These are phyloP conservation scores for Sequoia sempervirens DNA, from an alignment of 75 land plant genomes.

Conservation along the genomic window DNA sequence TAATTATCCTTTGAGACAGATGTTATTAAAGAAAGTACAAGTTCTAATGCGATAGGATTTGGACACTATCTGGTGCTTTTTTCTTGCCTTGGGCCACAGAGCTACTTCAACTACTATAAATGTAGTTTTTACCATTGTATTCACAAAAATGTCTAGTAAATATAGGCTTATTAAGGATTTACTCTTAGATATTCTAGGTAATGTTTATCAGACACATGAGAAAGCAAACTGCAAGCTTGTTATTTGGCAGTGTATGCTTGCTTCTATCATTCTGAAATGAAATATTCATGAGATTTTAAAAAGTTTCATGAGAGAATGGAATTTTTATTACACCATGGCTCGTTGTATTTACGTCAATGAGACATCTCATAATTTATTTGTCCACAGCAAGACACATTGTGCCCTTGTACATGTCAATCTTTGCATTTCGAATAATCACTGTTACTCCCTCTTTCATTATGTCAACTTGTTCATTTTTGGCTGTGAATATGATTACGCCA, in stretches of 20 bases:
- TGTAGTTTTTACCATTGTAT: not conserved
- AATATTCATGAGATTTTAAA: not conserved
- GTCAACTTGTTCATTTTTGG: slow-evolving; percentile 69
- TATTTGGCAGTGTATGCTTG: not conserved
- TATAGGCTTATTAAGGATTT: not conserved
- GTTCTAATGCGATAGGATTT: not conserved
- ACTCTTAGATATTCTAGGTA: not conserved
- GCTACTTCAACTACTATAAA: not conserved
- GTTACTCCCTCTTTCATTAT: no score
- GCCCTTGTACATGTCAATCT: no score
- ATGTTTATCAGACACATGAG: not conserved
- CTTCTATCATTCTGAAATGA: not conserved
- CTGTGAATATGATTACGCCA: slow-evolving; percentile 62
- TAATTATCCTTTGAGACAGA: not conserved
- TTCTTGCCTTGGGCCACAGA: not conserved
- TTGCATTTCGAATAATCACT: no score
- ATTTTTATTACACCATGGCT: not conserved
- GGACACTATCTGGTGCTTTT: not conserved
- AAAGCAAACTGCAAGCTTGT: not conserved
- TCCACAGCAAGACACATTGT: no score
- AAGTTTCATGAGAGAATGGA: not conserved
- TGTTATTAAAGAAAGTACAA: not conserved
- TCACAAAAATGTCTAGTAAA: not conserved
- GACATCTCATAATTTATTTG: not conserved
- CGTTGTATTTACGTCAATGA: not conserved